Conservation (phyloP, 306 rosid genomes). For the Dalbergia cochinchinensis region DNA sequence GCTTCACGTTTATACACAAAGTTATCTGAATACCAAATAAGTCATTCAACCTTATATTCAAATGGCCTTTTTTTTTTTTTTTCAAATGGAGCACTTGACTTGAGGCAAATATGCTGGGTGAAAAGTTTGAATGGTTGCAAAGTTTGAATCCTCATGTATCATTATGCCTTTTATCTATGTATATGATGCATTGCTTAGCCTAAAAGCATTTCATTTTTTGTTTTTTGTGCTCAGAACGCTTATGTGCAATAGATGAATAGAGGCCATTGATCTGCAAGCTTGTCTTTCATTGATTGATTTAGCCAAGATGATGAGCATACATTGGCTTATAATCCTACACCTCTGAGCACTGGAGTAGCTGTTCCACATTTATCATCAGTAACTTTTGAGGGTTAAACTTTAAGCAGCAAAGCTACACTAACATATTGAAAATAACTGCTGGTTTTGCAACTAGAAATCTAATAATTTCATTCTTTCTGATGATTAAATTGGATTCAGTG, state of each 20-base stretch:
- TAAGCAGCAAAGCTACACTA: constrained; percentile 36
- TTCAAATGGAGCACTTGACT: no score
- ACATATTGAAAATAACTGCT: constrained; percentile 40
- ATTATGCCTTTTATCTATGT: neutral
- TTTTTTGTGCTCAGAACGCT: constrained; percentile 73
- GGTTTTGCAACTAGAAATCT: constrained; percentile 42
- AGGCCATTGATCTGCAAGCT: constrained; percentile 25
- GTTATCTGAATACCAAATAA: no score
- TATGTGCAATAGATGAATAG: constrained; percentile 76
- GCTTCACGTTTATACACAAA: no score
- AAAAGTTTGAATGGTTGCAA: constrained; percentile 3
- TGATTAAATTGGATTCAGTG: constrained; percentile 41
- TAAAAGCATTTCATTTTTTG: constrained; percentile 11
- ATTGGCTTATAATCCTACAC: constrained; percentile 28
- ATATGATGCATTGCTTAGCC: constrained; percentile 3
- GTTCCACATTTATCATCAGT: constrained; percentile 37
- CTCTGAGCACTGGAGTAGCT: constrained; percentile 44
- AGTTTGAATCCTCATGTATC: constrained; percentile 16
- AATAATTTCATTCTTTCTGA: constrained; percentile 38
- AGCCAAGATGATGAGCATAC: constrained; percentile 41
- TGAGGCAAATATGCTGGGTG: no score
- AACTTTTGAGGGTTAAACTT: constrained; percentile 43
- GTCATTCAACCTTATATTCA: no score
- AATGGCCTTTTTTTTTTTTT: no score
- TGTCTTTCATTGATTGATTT: constrained; percentile 21